Conservation (phyloP, 331 rosid genomes). For the Quercus phellos region DNA sequence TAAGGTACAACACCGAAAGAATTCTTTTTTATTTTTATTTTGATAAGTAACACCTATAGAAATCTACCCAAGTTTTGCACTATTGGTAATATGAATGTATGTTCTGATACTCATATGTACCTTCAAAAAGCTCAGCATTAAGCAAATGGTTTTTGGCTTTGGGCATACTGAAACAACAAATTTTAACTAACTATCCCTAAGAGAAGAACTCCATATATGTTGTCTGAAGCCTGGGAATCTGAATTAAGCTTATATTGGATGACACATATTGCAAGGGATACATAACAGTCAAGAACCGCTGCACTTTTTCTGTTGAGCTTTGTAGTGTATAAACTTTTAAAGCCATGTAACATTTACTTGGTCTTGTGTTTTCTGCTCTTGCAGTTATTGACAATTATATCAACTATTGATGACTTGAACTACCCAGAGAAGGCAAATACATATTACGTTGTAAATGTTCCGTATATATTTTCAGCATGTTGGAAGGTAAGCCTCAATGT, state of each 20-base stretch:
- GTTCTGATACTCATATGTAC: background rate
- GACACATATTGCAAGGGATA: background rate
- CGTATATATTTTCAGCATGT: conserved; percentile 89
- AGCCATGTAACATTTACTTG: background rate
- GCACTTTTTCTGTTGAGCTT: background rate
- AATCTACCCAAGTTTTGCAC: no score
- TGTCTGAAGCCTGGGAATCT: background rate
- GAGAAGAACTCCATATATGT: background rate
- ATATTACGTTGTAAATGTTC: conserved; percentile 78
- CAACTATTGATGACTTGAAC: conserved; percentile 88
- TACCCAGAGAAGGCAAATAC: conserved; percentile 92
- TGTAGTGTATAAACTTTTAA: background rate
- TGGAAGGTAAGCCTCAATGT: conserved; percentile 70
- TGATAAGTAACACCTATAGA: no score
- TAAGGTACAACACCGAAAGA: no score
- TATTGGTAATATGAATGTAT: background rate
- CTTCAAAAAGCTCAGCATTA: background rate
- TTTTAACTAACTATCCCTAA: background rate
- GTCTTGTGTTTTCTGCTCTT: conserved; percentile 24
- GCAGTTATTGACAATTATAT: conserved; percentile 77
- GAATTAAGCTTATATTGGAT: background rate
- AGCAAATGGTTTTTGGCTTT: background rate
- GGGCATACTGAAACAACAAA: background rate
- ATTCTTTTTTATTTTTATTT: background rate
- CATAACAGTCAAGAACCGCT: background rate